Evolutionary conservation across 2,329 filamentous ascomycete species (phyloP).

Genomic region (Alternaria sp.): DNA sequence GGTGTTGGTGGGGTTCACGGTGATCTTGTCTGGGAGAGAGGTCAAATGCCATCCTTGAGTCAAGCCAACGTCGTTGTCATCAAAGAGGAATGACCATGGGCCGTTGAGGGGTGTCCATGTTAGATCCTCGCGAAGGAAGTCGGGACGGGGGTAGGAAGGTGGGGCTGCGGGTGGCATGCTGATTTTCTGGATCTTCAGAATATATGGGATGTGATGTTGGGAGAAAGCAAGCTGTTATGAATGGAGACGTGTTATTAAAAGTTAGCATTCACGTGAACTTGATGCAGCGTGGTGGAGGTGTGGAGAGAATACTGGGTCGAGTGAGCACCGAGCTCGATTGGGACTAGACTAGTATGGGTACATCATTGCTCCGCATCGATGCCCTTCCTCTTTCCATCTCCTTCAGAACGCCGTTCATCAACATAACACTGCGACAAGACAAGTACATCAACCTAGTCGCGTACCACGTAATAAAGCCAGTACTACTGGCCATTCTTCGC

Average conservation of each 20-base stretch:
- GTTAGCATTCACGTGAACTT: conserved; percentile 12
- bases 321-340: not conserved
- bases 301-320: conserved; percentile 12
- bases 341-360: not conserved
- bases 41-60: conserved; percentile 59
- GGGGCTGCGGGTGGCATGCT: conserved; percentile 7
- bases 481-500: not conserved
- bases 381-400: not conserved
- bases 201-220: not conserved
- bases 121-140: conserved; percentile 64
- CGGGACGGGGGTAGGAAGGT: conserved; percentile 65
- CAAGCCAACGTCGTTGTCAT: conserved; percentile 67
- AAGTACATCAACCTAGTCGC: not conserved
- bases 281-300: conserved; percentile 12
- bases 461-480: not conserved
- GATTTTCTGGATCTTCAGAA: not conserved
- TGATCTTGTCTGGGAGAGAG: conserved; percentile 56
- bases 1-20: conserved; percentile 26
- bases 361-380: not conserved
- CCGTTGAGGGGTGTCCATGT: conserved; percentile 68
- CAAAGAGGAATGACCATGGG: conserved; percentile 68
- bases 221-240: not conserved
- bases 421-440: not conserved
- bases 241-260: conserved; percentile 3
- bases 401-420: not conserved